Evolutionary conservation across 2,329 filamentous ascomycete species (phyloP), one percentile per base, ranked within the genome.

Genomic region (Hysterium pulicare): DNA sequence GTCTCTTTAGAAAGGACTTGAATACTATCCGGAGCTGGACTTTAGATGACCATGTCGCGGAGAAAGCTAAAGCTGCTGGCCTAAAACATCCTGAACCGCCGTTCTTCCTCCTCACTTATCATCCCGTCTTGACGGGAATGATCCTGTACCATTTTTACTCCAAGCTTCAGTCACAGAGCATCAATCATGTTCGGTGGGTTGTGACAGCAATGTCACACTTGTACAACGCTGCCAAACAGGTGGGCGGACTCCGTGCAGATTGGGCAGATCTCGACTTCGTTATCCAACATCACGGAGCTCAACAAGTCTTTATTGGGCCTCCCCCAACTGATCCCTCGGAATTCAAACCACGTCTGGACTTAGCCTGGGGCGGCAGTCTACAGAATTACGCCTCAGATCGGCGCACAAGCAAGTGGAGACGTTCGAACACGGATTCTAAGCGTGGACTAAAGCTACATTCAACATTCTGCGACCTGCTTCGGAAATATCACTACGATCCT

Each of bases 251-350:
- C 32, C 7, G 33, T 5, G 9, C 46, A 17, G 11, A 17, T 8
- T 57, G 52, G 53, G 38, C 48, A 7, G 52, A 57, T 30, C 47
- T 57, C 11, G 51, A 57, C 3, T 52, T 47, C 39, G 40, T 57
- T 36, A 50, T 57, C 5, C n/a, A 50, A 13, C 44, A 40, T 26
- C 52, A 55, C 32, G 48, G 46, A 11, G 13, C 24, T 6, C 34
- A 46, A 19, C 48, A 47, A 3, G 48, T 57, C 22, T 57, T 50
- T 30, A 33, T 49, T 11, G 48, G 51, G 4, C 44, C 46, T 17
- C 41, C 39, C 9, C 53, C 53, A n/a, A 48, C 40, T 16, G 33
- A 51, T 26, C 47, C 50, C 3, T 31, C 47, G 8, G 13, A 15
- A 5, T 55, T 54, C 19, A n/a, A 34, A 20, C 13, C 39, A 3